Evolutionary conservation across 1,284 basidiomycete genomes (phyloP).

Genomic region (Lentinula novae-zelandiae): DNA sequence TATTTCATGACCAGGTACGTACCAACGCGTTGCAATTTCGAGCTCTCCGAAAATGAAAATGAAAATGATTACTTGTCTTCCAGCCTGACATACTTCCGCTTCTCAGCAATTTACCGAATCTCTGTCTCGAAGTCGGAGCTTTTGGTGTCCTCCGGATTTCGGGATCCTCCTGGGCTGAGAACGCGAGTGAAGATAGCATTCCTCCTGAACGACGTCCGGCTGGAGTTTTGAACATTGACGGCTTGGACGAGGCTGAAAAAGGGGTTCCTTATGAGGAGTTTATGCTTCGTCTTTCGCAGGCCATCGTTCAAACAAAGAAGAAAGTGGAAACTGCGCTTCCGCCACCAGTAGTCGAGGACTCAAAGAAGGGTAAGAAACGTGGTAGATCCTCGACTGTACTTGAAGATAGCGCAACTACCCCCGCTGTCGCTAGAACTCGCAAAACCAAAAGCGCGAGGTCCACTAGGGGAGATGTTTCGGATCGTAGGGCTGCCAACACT

Average conservation of each 20-base stretch:
- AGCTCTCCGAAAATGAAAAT: not conserved
- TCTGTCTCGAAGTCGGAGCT: not conserved
- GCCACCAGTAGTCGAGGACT: not conserved
- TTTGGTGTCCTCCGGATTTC: not conserved
- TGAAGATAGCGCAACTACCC: not conserved
- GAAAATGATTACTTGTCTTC: not conserved
- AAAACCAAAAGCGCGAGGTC: no score
- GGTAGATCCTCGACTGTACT: not conserved
- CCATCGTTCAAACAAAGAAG: not conserved
- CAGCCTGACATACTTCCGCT: not conserved
- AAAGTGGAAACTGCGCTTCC: no score
- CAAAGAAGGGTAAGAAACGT: not conserved
- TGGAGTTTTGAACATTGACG: not conserved
- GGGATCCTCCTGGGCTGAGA: not conserved
- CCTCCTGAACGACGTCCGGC: not conserved
- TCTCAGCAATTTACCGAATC: not conserved
- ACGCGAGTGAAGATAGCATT: not conserved
- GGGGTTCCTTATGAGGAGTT: not conserved
- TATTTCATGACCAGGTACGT: not conserved
- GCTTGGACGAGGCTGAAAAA: not conserved
- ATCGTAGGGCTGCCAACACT: not conserved
- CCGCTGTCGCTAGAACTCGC: not conserved
- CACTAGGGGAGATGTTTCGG: no score
- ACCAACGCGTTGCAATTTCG: not conserved
- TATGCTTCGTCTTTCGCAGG: not conserved